Conservation (phyloP, 2,329 filamentous ascomycete species). For the Daldinia eschscholtzii region DNA sequence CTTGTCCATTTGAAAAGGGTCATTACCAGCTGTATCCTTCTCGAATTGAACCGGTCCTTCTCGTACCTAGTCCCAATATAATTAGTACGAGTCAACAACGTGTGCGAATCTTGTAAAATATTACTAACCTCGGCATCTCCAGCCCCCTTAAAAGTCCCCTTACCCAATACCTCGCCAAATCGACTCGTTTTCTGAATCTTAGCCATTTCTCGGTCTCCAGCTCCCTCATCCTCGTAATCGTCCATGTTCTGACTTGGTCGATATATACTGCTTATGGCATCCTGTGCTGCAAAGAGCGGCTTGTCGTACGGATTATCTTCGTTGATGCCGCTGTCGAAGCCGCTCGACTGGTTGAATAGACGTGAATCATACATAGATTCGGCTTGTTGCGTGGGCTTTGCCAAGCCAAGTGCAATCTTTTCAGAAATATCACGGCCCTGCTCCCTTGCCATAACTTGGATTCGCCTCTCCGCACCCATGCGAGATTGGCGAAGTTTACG, state of each 20-base stretch:
- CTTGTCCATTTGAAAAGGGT: constrained; percentile 94
- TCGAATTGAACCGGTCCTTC: constrained; percentile 97
- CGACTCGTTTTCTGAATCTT: constrained; percentile 87
- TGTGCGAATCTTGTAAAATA: constrained; percentile 1
- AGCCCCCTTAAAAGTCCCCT: constrained; percentile 90
- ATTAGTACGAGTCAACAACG: constrained; percentile 51
- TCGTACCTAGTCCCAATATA: constrained; percentile 65
- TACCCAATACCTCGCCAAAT: constrained; percentile 87
- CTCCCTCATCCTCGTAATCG: constrained; percentile 82
- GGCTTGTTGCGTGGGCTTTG: constrained; percentile 91
- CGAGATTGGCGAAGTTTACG: constrained; percentile 91
- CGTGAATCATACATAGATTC: constrained; percentile 98
- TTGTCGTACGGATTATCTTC: constrained; percentile 99
- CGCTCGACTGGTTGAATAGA: constrained; percentile 92
- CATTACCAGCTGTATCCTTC: constrained; percentile 75
- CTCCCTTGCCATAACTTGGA: constrained; percentile 93
- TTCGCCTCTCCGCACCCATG: constrained; percentile 92
- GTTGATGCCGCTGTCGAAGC: constrained; percentile 93
- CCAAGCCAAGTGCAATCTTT: constrained; percentile 92
- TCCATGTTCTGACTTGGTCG: constrained; percentile 80
- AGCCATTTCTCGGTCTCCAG: constrained; percentile 84
- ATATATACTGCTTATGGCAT: constrained; percentile 95
- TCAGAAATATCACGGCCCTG: constrained; percentile 98
- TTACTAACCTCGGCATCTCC: constrained; percentile 80
- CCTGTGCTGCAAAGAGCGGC: constrained; percentile 94